Base-by-base conservation (phyloP, 768 basidiomycete genomes). In the Macrolepiota fuliginosa region DNA sequence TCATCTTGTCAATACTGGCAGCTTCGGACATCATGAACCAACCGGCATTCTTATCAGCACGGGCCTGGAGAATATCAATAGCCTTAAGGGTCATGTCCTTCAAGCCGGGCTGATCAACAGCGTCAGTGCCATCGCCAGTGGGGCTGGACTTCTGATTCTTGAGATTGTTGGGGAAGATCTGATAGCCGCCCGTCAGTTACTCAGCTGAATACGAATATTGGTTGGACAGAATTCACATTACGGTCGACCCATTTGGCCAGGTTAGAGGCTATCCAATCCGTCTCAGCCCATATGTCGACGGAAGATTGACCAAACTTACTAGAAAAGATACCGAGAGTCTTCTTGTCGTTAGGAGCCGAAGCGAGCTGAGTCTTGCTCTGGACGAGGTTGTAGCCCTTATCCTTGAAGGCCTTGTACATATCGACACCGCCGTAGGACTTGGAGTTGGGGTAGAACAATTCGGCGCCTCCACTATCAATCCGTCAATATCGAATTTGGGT, bases 1-100 rank as follows among this genome's bases (percentile, higher is more conserved):
- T 80, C 78, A 79, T 79, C 77, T 73, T 80, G 58, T 79, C 79
- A 39, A 78, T 79, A 57, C 73, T 77, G 9, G 79, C 78, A 65
- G 77, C 79, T 64, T 79, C 79, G 25, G 77, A 76, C 79, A 80
- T 79, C 77, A 80, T 71, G 67, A 79, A 80, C 74, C 76, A 80
- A 4, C 79, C 78, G 46, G 76, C 66, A 35, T 74, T 70, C 42
- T 73, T 73, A 63, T 71, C 72, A n/a, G 73, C 66, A 15, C 78
- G 73, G 12, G 71, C 66, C 55, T 79, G 77, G 37, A 80, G 72
- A 59, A 79, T 72, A 54, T 80, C 78, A 56, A 79, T 79, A 37
- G 77, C 79, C 66, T 79, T 80, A 32, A 79, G 61, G 1, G 79
- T 79, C 78, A 80, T 80, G 12, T 79, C 78, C 65, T 80, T 79